These are phyloP conservation scores for Neonothopanus nambi DNA, from an alignment of 1,284 basidiomycete genomes.

Conservation along the genomic window DNA sequence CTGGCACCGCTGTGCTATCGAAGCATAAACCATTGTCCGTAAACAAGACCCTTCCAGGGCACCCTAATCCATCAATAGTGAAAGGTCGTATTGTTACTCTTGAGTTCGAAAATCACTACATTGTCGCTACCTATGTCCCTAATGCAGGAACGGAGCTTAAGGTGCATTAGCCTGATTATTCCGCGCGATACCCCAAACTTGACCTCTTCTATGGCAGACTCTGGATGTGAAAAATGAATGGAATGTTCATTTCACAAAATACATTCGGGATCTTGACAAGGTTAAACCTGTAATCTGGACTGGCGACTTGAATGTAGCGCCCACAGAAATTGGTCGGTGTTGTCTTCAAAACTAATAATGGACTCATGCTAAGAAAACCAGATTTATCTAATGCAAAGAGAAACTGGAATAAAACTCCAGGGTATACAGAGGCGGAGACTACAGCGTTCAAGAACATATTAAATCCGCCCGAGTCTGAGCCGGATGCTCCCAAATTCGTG, in stretches of 20 bases:
- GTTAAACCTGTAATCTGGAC: conserved; percentile 87
- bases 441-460: conserved; percentile 68
- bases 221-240: conserved; percentile 74
- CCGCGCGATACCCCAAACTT: neutral
- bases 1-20: conserved; percentile 80
- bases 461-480: conserved; percentile 36
- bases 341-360: neutral
- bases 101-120: conserved; percentile 72
- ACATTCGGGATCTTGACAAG: conserved; percentile 71
- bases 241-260: conserved; percentile 73
- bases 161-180: conserved; percentile 39
- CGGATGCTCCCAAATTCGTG: conserved; percentile 53
- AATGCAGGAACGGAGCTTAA: conserved; percentile 83
- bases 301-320: conserved; percentile 89
- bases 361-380: conserved; percentile 24
- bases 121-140: conserved; percentile 86
- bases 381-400: conserved; percentile 66
- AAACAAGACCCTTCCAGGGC: conserved; percentile 66
- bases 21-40: conserved; percentile 76
- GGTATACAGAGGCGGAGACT: conserved; percentile 81
- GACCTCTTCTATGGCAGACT: conserved; percentile 45
- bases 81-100: conserved; percentile 82
- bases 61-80: conserved; percentile 60
- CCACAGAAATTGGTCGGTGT: conserved; percentile 62
- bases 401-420: conserved; percentile 81